These are phyloP conservation scores for Phlegmacium glaucopus DNA, from an alignment of 768 basidiomycete species.

Conservation along the genomic window DNA sequence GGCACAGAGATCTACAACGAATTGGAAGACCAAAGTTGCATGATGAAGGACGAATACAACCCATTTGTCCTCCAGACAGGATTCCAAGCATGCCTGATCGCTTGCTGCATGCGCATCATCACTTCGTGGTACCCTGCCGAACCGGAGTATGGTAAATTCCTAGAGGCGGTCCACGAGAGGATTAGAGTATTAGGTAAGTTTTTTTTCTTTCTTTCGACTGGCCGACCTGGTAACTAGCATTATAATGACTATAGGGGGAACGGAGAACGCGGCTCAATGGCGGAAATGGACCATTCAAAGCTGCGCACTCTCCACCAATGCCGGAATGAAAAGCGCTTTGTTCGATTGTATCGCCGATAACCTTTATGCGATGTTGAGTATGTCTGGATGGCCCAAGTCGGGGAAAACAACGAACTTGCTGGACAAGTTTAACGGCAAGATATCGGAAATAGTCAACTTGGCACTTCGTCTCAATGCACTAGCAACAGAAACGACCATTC, in stretches of 20 bases:
- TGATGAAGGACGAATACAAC: conserved; percentile 22
- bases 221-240: background rate
- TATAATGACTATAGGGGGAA: conserved; percentile 16
- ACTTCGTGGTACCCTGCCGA: conserved; percentile 40
- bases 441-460: conserved; percentile 24
- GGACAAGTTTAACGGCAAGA: conserved; percentile 14
- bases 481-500: conserved; percentile 19
- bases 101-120: conserved; percentile 36
- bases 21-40: conserved; percentile 22
- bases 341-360: conserved; percentile 15
- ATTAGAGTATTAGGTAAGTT: conserved; percentile 33
- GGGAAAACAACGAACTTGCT: conserved; percentile 12
- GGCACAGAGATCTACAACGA: conserved; percentile 29
- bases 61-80: conserved; percentile 35
- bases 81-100: conserved; percentile 37
- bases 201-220: background rate
- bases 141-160: conserved; percentile 39
- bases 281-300: conserved; percentile 21
- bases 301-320: conserved; percentile 17
- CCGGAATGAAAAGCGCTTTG: conserved; percentile 19
- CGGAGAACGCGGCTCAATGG: conserved; percentile 20
- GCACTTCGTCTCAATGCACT: conserved; percentile 29
- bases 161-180: conserved; percentile 32
- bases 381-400: conserved; percentile 27
- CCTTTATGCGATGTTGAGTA: conserved; percentile 20